phyloP scores from a whole-genome alignment of 768 basidiomycete species.

The Hypholoma fasciculare region DNA sequence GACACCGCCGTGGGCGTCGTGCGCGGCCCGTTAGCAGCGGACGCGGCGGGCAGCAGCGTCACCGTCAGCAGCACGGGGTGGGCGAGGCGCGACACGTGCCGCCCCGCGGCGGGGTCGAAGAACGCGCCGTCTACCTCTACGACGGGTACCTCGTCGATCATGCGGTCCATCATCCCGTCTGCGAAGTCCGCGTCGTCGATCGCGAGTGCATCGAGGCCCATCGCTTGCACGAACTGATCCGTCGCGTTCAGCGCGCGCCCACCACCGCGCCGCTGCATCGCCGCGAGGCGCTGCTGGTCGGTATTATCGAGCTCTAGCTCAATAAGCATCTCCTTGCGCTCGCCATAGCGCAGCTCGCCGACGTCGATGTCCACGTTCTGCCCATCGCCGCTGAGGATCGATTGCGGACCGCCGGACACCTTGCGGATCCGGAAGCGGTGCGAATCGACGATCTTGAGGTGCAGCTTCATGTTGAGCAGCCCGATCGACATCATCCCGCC shows the following conservation, averaged over 20 bases:
- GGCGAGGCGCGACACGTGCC: constrained; percentile 84
- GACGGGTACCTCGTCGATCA: constrained; percentile 98
- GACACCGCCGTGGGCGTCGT: constrained; percentile 50
- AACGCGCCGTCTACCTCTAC: constrained; percentile 95
- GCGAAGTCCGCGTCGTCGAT: constrained; percentile 75
- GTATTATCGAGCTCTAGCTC: constrained; percentile 91
- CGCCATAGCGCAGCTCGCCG: constrained; percentile 93
- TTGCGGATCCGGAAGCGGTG: constrained; percentile 93
- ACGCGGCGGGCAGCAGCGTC: constrained; percentile 72
- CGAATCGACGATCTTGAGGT: constrained; percentile 90
- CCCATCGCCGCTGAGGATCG: constrained; percentile 89
- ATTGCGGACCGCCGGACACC: constrained; percentile 86
- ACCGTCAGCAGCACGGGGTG: constrained; percentile 95
- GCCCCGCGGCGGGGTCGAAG: constrained; percentile 85
- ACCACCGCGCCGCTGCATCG: constrained; percentile 24
- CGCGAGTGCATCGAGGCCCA: constrained; percentile 75
- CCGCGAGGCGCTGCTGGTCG: constrained; percentile 41
- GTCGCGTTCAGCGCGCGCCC: constrained; percentile 69
- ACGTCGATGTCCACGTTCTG: constrained; percentile 95
- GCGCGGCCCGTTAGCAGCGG: constrained; percentile 26
- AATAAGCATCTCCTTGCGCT: constrained; percentile 95
- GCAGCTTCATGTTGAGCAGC: constrained; percentile 89
- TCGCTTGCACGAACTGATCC: constrained; percentile 83
- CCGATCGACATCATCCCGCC: constrained; percentile 98
- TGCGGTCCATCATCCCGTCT: constrained; percentile 92